Base-by-base conservation (phyloP, 108 stramenopile genomes). In the Skeletonema grethae region DNA sequence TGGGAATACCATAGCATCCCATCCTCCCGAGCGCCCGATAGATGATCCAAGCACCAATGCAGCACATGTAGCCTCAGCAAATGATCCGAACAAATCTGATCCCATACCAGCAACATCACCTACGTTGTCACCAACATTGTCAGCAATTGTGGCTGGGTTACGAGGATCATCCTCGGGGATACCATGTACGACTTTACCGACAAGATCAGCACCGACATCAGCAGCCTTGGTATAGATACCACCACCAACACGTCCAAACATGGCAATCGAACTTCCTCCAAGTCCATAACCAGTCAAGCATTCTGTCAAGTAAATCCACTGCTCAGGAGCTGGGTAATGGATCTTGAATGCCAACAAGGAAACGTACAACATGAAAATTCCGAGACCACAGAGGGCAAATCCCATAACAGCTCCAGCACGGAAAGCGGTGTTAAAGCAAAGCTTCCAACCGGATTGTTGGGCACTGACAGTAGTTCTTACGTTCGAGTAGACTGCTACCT, bases 201-300 rank as follows among this genome's bases (percentile, higher is more conserved):
- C 98, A 36, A 99, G 88, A 85, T 99, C 98, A 34, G 98, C 98
- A 22, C 98, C 98, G 7, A 99, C 98, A 85, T 99, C 98, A 56
- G 98, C 98, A 53, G 98, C 98, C 92, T 98, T 98, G 83, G 98
- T 99, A 88, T 97, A 99, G 84, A 99, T 98, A 69, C 98, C 98
- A 36, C 98, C 98, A 22, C 97, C 98, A 41, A 99, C 98, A 85
- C 98, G 98, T 41, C 97, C 98, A 76, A 99, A 99, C 96, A 99
- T 97, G 76, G 98, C 98, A 91, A 99, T 97, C 64, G 90, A 95
- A 63, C 93, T 95, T 69, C 96, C 98, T 53, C 98, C 98, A 24
- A 99, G 85, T 39, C 97, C 98, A 69, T 95, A 99, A 72, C 99
- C 99, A 41, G 97, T 96, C 64, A 98, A 69, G 66, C 84, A 90